Evolutionary conservation across 768 basidiomycete species (phyloP).

Genomic region (Kwoniella dendrophila): DNA sequence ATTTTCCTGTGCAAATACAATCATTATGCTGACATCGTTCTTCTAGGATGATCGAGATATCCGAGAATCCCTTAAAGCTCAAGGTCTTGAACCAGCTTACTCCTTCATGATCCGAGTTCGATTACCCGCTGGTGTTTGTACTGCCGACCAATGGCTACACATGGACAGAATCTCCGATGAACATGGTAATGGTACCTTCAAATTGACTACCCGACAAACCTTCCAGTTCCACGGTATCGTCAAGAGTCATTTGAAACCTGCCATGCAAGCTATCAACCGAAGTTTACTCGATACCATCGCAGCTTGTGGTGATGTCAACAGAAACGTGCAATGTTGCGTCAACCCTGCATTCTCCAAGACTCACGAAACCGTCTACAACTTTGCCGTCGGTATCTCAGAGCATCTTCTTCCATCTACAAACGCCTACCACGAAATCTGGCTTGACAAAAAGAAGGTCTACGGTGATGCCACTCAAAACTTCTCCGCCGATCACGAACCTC

Average conservation of each 20-base stretch:
- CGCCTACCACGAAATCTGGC: conserved; percentile 98
- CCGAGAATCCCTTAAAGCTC: conserved; percentile 87
- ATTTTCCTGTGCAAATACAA: neutral
- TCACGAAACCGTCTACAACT: conserved; percentile 79
- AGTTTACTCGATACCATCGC: conserved; percentile 90
- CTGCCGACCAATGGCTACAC: conserved; percentile 85
- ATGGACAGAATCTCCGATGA: conserved; percentile 97
- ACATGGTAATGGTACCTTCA: conserved; percentile 89
- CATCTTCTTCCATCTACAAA: conserved; percentile 85
- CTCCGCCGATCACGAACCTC: conserved; percentile 64
- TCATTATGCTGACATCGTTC: conserved; percentile 57
- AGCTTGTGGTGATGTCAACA: conserved; percentile 97
- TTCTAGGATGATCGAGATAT: conserved; percentile 97
- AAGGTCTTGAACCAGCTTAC: conserved; percentile 93
- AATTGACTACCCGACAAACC: conserved; percentile 95
- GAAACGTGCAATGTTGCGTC: conserved; percentile 84
- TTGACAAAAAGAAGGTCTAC: conserved; percentile 93
- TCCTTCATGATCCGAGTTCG: conserved; percentile 98
- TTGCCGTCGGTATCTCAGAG: conserved; percentile 78
- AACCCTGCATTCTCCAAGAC: conserved; percentile 86
- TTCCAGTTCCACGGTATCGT: conserved; percentile 99
- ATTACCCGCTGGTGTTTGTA: conserved; percentile 94
- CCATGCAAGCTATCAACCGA: conserved; percentile 94
- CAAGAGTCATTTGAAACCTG: conserved; percentile 91
- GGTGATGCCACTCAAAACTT: conserved; percentile 92